Evolutionary conservation across 129 eudicot genomes (phyloP), one percentile per base, ranked within the genome.

Genomic region (Flaveria brownii): DNA sequence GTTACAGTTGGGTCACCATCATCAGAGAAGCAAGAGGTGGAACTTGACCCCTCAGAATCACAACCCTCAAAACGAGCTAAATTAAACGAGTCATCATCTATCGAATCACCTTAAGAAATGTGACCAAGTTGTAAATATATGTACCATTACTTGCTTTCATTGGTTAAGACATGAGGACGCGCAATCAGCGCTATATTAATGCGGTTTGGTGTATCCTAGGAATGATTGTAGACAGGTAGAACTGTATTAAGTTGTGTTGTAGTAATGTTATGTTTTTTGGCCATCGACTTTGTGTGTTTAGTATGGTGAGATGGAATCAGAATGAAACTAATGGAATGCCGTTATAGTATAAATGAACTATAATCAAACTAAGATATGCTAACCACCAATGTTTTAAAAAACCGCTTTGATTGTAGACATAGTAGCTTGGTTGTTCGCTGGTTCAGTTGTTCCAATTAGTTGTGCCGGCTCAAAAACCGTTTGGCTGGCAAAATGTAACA

Each of bases 51-150:
- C 18, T 67, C 80, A 20, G 85, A 86, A 57, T 78, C 85, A 51
- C 91, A 80, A 73, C 88, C 92, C 14, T 61, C 85, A 16, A 92
- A 92, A 79, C 96, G 93, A 26, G 81, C 78, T 60, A 92, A 80
- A 76, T 56, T 82, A 70, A 80, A 83, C 14, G 88, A 87, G 55
- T 81, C 60, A 39, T 82, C 66, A 20, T 82, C 66, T 15, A 71
- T 54, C 25, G 72, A 82, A 66, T 73, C 78, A 46, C 63, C 66
- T 18, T 80, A 62, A 77, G 62, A 76, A 20, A n/a, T 39, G 30
- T 72, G 41, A 57, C 74, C 77, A 70, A 14, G 8, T 7, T 30
- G 76, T 78, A 73, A 39, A 79, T 79, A 72, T 43, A 76, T 72
- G 80, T 36, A 14, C 22, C 46, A 5, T 68, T 62, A 12, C 74